Evolutionary conservation across 768 basidiomycete genomes (phyloP), one percentile per base, ranked within the genome.

Genomic region (Cytidiella melzeri): DNA sequence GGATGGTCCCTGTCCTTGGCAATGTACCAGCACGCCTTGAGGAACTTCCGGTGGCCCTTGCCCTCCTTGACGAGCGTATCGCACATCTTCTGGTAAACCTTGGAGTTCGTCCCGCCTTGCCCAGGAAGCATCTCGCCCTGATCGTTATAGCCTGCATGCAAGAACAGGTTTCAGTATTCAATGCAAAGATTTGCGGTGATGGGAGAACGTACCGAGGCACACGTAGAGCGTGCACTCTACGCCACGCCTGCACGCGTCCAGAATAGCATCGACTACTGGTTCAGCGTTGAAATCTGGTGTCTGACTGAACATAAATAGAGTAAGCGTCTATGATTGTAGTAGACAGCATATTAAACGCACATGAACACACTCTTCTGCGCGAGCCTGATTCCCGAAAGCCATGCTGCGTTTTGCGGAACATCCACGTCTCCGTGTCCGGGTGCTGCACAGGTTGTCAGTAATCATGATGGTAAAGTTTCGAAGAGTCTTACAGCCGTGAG

Each of bases 81-180:
- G 64, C 75, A 86, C 68, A 87, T 75, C 30, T 69, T 66, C 52
- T 76, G 70, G 13, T 76, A 77, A 18, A 87, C 82, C 63, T 83
- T 73, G 53, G 84, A 81, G 61, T 87, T 87, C 28, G 78, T 86
- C 1, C 85, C 85, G 9, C 84, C 84, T 40, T 80, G 79, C 60
- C 75, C 73, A 2, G 76, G 76, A 36, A 79, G 70, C 45, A 69
- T 72, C 64, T 79, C 77, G 47, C 75, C 66, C 66, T 73, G 76
- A 55, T 83, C 75, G 51, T 73, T 74, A 58, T 71, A 73, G 20
- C 69, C 53, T 39, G 48, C 36, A 13, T 19, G 5, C 7, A 24
- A 5, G 27, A 3, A 30, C n/a, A 37, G 20, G 24, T 5, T 34
- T 34, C 30, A 34, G 30, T n/a, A n/a, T n/a, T n/a, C n/a, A n/a